Percentiles rank a stretch among this genome's conserved stretches.
Evolutionary conservation across 768 basidiomycete genomes (phyloP).

Genomic region (Russula brevipes): DNA sequence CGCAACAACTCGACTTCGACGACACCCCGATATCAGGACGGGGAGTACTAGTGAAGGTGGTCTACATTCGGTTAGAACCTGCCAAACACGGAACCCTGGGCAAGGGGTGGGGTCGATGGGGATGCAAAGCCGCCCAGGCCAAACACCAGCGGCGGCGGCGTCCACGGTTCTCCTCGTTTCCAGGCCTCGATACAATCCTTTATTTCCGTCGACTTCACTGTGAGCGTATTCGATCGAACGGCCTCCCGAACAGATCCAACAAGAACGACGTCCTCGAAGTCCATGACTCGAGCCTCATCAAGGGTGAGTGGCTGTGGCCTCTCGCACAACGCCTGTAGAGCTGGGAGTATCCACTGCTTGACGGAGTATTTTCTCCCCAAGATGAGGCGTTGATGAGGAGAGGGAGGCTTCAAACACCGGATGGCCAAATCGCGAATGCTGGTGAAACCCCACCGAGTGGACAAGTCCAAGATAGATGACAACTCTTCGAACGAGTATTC

Average conservation of each 20-base stretch:
- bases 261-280: constrained; percentile 16
- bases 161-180: background rate
- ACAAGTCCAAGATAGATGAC: constrained; percentile 15
- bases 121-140: too few species aligned
- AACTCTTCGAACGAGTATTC: constrained; percentile 15
- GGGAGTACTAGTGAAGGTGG: too few species aligned
- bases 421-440: constrained; percentile 19
- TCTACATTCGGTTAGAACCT: too few species aligned
- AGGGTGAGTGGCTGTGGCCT: constrained; percentile 10
- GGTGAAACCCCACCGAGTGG: constrained; percentile 20
- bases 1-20: too few species aligned
- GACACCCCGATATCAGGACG: too few species aligned
- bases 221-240: background rate
- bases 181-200: background rate
- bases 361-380: constrained; percentile 7
- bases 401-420: constrained; percentile 8
- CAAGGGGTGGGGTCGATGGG: too few species aligned
- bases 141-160: background rate
- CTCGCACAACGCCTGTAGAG: constrained; percentile 11
- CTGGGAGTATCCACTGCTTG: constrained; percentile 14
- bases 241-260: constrained; percentile 14
- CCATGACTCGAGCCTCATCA: constrained; percentile 16
- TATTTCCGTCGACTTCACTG: background rate
- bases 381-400: constrained; percentile 5
- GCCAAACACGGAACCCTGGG: too few species aligned